These are phyloP conservation scores for Erysimum pusillum DNA, from an alignment of 441 rosid species.

Conservation along the genomic window DNA sequence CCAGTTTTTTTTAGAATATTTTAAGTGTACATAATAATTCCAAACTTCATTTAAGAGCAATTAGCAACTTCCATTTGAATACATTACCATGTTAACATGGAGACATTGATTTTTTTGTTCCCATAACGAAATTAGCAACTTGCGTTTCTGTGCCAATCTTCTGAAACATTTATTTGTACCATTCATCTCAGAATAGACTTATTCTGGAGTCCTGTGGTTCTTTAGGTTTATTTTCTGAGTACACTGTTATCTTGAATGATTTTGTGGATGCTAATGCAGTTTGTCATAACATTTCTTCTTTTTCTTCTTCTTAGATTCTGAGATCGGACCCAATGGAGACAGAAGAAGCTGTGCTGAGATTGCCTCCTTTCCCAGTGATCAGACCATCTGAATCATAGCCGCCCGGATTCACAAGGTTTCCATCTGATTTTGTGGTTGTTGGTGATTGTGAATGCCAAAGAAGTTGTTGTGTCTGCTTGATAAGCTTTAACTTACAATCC, in stretches of 20 bases:
- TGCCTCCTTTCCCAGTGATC: slow-evolving; percentile 61
- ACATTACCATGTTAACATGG: neutral
- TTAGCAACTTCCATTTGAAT: neutral
- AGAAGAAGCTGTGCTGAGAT: slow-evolving; percentile 77
- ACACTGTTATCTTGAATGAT: slow-evolving; percentile 4
- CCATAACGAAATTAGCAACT: neutral
- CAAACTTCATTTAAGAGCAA: neutral
- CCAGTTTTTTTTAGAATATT: neutral
- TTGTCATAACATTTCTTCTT: neutral
- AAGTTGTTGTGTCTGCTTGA: slow-evolving; percentile 3
- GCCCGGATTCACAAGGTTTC: neutral
- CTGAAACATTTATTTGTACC: neutral
- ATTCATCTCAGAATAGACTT: neutral
- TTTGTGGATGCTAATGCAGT: neutral
- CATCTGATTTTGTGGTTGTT: neutral
- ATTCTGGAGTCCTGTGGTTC: neutral
- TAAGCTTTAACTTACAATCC: slow-evolving; percentile 9
- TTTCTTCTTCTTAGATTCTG: slow-evolving; percentile 54
- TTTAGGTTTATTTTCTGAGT: neutral
- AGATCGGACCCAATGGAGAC: slow-evolving; percentile 86
- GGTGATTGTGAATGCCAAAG: neutral
- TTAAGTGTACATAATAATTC: neutral
- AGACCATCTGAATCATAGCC: slow-evolving; percentile 31
- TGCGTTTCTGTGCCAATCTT: neutral
- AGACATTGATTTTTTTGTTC: neutral